Conservation (phyloP, 345 rosid species). For the Geranium brycei region DNA sequence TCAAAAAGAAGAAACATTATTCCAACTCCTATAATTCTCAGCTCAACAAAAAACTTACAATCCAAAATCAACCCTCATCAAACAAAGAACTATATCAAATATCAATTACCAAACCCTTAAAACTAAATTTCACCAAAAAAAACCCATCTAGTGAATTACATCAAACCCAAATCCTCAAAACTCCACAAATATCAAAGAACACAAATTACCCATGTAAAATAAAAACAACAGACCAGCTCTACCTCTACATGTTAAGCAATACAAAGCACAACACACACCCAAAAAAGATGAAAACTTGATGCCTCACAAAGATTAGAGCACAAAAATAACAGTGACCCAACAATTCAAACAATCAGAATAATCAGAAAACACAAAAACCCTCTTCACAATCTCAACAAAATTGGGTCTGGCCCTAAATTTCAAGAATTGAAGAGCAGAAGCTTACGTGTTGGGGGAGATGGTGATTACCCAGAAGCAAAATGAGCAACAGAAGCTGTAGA, state of each 20-base stretch:
- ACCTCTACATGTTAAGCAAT: background rate
- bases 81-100: too few relatives aligned
- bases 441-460: slow-evolving; percentile 17
- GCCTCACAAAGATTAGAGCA: background rate
- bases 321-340: background rate
- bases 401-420: background rate
- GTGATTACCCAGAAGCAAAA: slow-evolving; percentile 10
- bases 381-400: background rate
- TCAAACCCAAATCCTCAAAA: too few relatives aligned
- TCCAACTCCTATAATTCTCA: background rate
- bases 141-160: too few relatives aligned
- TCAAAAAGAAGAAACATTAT: too few relatives aligned
- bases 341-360: background rate
- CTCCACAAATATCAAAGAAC: background rate
- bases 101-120: background rate
- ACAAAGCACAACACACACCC: background rate
- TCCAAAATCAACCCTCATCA: too few relatives aligned
- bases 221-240: background rate
- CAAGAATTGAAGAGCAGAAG: background rate
- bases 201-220: too few relatives aligned
- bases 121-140: background rate
- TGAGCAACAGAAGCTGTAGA: slow-evolving; percentile 2
- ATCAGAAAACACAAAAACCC: background rate
- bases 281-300: background rate
- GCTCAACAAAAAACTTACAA: background rate